Base-by-base conservation (phyloP, 2,329 filamentous ascomycete species). In the Claviceps quebecensis region DNA sequence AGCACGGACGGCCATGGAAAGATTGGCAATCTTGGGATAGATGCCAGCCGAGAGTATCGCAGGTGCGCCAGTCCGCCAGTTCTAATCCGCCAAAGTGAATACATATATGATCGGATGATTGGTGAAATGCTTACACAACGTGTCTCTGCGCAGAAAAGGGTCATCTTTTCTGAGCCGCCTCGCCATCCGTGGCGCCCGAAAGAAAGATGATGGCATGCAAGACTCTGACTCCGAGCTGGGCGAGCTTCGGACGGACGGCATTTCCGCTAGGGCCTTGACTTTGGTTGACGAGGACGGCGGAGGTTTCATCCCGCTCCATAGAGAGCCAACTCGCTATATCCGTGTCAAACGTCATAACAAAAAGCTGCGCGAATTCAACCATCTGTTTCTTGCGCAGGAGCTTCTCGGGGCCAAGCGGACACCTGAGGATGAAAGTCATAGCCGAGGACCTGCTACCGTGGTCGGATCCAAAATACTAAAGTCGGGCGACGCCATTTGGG, bases 371-470 rank as follows among this genome's bases (percentile, higher is more conserved):
- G 85, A 91, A 50, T 96, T 97, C 62, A 82, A 93, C 63, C 83
- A 83, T 46, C 73, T 95, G 53, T 98, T 98, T 63, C 76, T 97
- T 3, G 90, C 93, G 2, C 93, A 98, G 68, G 86, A 97, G 65
- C 71, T 97, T n/a, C 73, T 75, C 37, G 78, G 82, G n/a, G 76
- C 76, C 1, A 73, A 71, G n/a, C 61, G 65, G 2, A 60, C 63
- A 0, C 56, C 63, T 6, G 58, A 65, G 14, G 60, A 60, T 2
- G 64, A 60, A 2, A 44, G 56, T 1, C 58, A 58, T 2, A 58
- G 60, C 17, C 63, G 66, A 16, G 60, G 59, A 5, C 65, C 65
- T 23, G 62, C 64, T 4, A 69, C 66, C 1, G 64, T 65, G 14
- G 64, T 69, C 13, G 69, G 68, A 45, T 70, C 67, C 53, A 71